These are phyloP conservation scores for Halophytophthora batemanensis DNA, from an alignment of 352 stramenopile genomes.

Conservation along the genomic window DNA sequence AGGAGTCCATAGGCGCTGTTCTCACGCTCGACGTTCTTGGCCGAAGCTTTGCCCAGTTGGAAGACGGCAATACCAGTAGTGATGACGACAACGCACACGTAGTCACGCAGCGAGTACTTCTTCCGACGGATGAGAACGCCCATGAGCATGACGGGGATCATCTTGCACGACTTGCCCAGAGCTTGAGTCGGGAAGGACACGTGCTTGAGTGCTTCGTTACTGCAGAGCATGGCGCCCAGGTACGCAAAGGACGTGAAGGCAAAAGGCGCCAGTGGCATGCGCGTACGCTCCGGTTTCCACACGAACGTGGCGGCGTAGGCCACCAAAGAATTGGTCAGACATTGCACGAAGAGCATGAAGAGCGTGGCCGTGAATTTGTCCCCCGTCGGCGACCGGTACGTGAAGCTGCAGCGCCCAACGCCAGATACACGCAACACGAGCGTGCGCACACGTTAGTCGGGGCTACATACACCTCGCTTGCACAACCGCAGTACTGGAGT, in stretches of 20 bases:
- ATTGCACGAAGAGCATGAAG: conserved; percentile 93
- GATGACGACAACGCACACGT: conserved; percentile 90
- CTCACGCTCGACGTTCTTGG: conserved; percentile 74
- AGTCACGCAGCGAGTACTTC: conserved; percentile 87
- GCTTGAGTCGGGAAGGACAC: conserved; percentile 97
- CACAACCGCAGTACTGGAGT: not conserved
- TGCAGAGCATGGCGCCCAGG: conserved; percentile 90
- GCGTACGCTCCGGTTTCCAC: conserved; percentile 68
- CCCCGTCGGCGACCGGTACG: conserved; percentile 75
- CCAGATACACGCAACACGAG: not conserved
- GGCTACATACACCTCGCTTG: not conserved
- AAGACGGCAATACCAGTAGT: conserved; percentile 89
- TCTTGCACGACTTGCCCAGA: conserved; percentile 99
- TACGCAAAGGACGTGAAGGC: conserved; percentile 88
- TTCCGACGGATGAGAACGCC: conserved; percentile 91
- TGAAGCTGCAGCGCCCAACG: conserved; percentile 61
- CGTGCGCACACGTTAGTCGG: conserved; percentile 1
- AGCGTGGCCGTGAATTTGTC: conserved; percentile 90
- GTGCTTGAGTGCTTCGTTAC: conserved; percentile 91
- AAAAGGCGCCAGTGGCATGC: conserved; percentile 78
- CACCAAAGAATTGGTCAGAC: conserved; percentile 86
- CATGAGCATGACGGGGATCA: conserved; percentile 97
- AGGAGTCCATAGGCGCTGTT: conserved; percentile 89
- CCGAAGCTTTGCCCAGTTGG: conserved; percentile 80
- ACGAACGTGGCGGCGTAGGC: conserved; percentile 83